A percentile compares a stretch with the other conserved stretches of the same genome.
phyloP scores from a whole-genome alignment of 352 stramenopile species.

The Phytophthora pinifolia region DNA sequence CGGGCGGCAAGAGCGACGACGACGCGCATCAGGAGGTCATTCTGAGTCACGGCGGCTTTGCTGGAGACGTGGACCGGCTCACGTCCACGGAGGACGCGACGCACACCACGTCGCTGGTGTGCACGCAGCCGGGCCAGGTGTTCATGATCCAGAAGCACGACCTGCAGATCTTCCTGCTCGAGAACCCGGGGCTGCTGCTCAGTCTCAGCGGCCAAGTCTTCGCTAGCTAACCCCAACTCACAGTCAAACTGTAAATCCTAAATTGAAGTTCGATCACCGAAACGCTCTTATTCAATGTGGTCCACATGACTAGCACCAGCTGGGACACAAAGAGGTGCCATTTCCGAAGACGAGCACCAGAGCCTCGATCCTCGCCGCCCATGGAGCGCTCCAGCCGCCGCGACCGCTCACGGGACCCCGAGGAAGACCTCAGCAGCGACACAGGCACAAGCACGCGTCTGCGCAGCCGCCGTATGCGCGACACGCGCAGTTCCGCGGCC shows the following conservation, averaged over 20 bases:
- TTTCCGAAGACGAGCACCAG: not conserved
- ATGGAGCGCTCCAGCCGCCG: constrained; percentile 64
- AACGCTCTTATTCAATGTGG: not conserved
- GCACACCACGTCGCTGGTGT: constrained; percentile 65
- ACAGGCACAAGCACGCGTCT: constrained; percentile 32
- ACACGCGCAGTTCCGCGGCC: constrained; percentile 24
- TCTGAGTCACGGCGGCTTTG: constrained; percentile 58
- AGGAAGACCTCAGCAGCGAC: constrained; percentile 33
- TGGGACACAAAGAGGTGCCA: too few species aligned
- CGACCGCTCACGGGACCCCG: constrained; percentile 28
- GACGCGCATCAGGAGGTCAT: constrained; percentile 36
- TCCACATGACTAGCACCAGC: too few species aligned
- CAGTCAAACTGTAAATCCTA: not conserved
- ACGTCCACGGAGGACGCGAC: constrained; percentile 49
- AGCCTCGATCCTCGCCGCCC: not conserved
- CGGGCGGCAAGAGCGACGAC: constrained; percentile 22
- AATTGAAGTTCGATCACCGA: constrained; percentile 28
- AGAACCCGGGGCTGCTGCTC: constrained; percentile 78
- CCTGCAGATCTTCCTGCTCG: constrained; percentile 65
- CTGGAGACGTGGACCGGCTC: constrained; percentile 74
- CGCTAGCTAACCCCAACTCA: constrained; percentile 31
- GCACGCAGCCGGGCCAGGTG: constrained; percentile 47
- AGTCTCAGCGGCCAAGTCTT: constrained; percentile 64
- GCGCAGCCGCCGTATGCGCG: constrained; percentile 39
- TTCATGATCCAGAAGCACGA: constrained; percentile 72